phyloP scores from a whole-genome alignment of 495 filamentous ascomycete species.

The Penicillium herquei region DNA sequence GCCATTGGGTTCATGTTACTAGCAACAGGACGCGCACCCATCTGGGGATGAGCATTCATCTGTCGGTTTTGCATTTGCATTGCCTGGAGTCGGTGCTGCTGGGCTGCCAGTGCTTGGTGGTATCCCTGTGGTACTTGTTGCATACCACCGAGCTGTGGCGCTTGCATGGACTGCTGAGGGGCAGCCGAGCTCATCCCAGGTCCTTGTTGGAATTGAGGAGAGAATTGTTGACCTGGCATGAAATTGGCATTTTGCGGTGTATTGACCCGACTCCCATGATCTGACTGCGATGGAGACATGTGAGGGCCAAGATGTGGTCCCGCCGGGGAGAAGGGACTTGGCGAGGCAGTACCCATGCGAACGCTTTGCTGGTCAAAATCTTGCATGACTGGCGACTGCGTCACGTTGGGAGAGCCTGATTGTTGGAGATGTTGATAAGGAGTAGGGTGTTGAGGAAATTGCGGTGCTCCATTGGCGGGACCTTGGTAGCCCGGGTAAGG shows the following conservation, averaged over 20 bases:
- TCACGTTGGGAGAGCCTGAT: conserved; percentile 75
- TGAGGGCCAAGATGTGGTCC: conserved; percentile 69
- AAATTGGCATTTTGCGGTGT: conserved; percentile 73
- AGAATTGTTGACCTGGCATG: conserved; percentile 56
- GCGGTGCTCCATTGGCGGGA: conserved; percentile 53
- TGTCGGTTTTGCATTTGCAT: conserved; percentile 63
- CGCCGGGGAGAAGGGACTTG: conserved; percentile 84
- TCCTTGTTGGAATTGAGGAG: conserved; percentile 52
- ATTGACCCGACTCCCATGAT: conserved; percentile 68
- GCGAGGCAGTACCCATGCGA: conserved; percentile 86
- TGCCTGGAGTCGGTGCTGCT: conserved; percentile 51
- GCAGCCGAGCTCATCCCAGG: conserved; percentile 36
- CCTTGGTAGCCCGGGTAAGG: conserved; percentile 62
- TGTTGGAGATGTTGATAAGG: conserved; percentile 83
- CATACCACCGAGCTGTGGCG: conserved; percentile 25
- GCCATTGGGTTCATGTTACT: conserved; percentile 44
- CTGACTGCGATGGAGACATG: conserved; percentile 73
- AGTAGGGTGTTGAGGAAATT: conserved; percentile 54
- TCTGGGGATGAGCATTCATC: conserved; percentile 54
- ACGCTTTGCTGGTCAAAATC: conserved; percentile 63
- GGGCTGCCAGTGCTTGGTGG: conserved; percentile 48
- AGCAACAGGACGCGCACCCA: conserved; percentile 40
- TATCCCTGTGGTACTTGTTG: conserved; percentile 46
- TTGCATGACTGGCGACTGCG: conserved; percentile 88
- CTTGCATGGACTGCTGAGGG: conserved; percentile 38